These are phyloP conservation scores for Helianthus tuberosus DNA, from an alignment of 129 eudicot genomes.

Conservation along the genomic window DNA sequence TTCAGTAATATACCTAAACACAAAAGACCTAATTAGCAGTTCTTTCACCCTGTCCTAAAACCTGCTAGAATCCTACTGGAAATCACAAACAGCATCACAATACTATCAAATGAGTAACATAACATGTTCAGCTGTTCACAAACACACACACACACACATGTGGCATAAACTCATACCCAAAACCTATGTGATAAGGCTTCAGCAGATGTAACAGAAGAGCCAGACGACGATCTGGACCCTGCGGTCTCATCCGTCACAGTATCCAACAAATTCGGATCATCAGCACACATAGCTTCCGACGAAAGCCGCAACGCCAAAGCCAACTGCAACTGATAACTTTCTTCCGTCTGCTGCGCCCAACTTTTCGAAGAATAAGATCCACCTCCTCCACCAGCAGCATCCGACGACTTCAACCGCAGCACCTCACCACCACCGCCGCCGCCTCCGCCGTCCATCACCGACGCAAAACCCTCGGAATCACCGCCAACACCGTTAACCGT, in stretches of 20 bases:
- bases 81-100: neutral
- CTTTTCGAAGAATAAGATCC: constrained; percentile 56
- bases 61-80: neutral
- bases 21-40: neutral
- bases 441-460: constrained; percentile 17
- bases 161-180: constrained; percentile 50
- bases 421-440: constrained; percentile 40
- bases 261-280: constrained; percentile 80
- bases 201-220: constrained; percentile 28
- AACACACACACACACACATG: neutral
- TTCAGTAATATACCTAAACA: neutral
- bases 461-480: constrained; percentile 12
- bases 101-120: neutral
- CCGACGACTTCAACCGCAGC: constrained; percentile 41
- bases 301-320: constrained; percentile 83
- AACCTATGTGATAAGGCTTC: constrained; percentile 72
- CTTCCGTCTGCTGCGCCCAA: constrained; percentile 97
- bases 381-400: constrained; percentile 13
- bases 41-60: neutral
- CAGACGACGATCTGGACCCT: constrained; percentile 39
- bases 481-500: constrained; percentile 44
- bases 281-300: constrained; percentile 78
- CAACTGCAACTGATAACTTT: constrained; percentile 82
- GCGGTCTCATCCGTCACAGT: constrained; percentile 50
- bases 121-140: neutral